Evolutionary conservation across 2,329 filamentous ascomycete genomes (phyloP).

Genomic region (Penicillium sp.): DNA sequence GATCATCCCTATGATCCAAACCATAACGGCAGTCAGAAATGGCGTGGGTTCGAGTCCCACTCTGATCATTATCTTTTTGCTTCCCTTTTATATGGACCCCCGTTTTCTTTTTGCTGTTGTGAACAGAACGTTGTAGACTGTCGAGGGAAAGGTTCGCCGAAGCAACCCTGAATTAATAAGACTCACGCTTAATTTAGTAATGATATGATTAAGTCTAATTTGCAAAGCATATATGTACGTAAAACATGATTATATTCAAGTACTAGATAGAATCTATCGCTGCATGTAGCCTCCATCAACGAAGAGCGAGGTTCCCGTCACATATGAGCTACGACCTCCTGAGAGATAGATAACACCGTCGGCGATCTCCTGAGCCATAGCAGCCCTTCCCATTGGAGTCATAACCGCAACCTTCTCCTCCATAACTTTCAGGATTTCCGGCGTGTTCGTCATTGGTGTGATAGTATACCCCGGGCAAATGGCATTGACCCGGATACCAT

Average conservation of each 20-base stretch:
- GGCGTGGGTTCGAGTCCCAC: not conserved
- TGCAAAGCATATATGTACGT: no score
- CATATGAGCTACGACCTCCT: slow-evolving; percentile 9
- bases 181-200: no score
- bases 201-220: no score
- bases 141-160: no score
- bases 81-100: no score
- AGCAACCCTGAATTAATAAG: no score
- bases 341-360: slow-evolving; percentile 57
- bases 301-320: not conserved
- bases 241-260: no score
- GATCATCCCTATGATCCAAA: no score
- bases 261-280: not conserved
- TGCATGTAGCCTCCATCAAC: not conserved
- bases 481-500: slow-evolving; percentile 60
- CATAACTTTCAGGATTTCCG: slow-evolving; percentile 25
- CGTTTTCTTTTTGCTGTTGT: no score
- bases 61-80: no score
- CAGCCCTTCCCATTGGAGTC: slow-evolving; percentile 68
- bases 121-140: no score
- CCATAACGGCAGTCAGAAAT: no score
- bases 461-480: slow-evolving; percentile 85
- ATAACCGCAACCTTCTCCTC: slow-evolving; percentile 26
- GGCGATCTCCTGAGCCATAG: slow-evolving; percentile 62
- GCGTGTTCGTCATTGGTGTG: slow-evolving; percentile 52